Conservation (phyloP, 768 basidiomycete genomes). For the Mycena olivaceomarginata region DNA sequence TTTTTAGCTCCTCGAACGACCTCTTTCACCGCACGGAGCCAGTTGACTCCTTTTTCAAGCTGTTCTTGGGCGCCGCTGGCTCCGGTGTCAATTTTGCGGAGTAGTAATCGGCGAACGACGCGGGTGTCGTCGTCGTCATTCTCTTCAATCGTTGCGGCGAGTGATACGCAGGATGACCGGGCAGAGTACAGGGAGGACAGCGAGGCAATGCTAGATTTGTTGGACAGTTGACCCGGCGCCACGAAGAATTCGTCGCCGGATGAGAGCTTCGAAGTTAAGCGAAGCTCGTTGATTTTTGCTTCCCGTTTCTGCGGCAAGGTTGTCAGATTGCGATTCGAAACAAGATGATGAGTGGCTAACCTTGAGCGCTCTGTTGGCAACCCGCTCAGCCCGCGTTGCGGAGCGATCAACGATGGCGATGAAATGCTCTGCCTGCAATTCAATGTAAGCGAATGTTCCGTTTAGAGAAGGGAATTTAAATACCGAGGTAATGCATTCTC, state of each 20-base stretch:
- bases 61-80: slow-evolving; percentile 76
- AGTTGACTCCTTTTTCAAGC: slow-evolving; percentile 74
- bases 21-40: slow-evolving; percentile 81
- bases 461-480: slow-evolving; percentile 46
- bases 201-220: slow-evolving; percentile 64
- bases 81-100: slow-evolving; percentile 79
- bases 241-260: slow-evolving; percentile 47
- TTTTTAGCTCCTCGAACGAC: slow-evolving; percentile 75
- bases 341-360: slow-evolving; percentile 55
- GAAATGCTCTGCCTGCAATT: slow-evolving; percentile 72
- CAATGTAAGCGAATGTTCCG: slow-evolving; percentile 11
- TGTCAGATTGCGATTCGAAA: slow-evolving; percentile 6
- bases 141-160: slow-evolving; percentile 69
- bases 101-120: slow-evolving; percentile 76
- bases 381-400: slow-evolving; percentile 74
- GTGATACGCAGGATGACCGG: slow-evolving; percentile 65
- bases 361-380: slow-evolving; percentile 73
- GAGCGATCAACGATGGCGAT: slow-evolving; percentile 72
- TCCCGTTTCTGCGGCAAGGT: slow-evolving; percentile 67
- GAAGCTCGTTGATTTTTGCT: slow-evolving; percentile 66
- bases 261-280: slow-evolving; percentile 47
- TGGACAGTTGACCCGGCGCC: slow-evolving; percentile 52
- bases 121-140: slow-evolving; percentile 80
- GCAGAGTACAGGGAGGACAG: slow-evolving; percentile 64
- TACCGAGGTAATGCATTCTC: slow-evolving; percentile 73